Conservation (phyloP, 31 red algal genomes). For the Porphyra umbilicalis region DNA sequence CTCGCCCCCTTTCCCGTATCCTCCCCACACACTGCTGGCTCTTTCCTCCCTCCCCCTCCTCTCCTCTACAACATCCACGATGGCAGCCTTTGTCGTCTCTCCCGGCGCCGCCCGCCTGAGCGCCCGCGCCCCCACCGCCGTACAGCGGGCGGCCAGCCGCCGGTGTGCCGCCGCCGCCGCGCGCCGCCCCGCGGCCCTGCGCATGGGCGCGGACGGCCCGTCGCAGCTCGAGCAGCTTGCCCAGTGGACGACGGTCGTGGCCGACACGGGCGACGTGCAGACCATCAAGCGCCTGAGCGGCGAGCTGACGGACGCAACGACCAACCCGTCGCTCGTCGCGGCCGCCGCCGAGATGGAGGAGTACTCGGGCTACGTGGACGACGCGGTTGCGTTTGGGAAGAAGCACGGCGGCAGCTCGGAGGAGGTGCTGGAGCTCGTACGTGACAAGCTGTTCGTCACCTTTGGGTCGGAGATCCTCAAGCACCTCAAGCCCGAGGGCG, state of each 20-base stretch:
- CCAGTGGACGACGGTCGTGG: slow-evolving; percentile 30
- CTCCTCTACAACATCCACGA: neutral
- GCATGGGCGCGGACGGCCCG: neutral
- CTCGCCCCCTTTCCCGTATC: too few species aligned
- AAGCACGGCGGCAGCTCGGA: slow-evolving; percentile 1
- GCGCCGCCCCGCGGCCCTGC: neutral
- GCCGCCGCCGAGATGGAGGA: slow-evolving; percentile 25
- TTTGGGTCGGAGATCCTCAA: slow-evolving; percentile 60
- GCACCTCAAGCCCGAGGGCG: slow-evolving; percentile 26
- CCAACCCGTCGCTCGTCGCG: slow-evolving; percentile 52
- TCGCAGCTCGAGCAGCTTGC: slow-evolving; percentile 17
- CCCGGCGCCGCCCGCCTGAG: neutral
- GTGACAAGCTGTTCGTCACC: slow-evolving; percentile 39
- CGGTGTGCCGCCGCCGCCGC: neutral
- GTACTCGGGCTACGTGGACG: slow-evolving; percentile 39
- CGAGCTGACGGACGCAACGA: slow-evolving; percentile 34
- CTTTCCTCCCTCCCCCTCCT: neutral
- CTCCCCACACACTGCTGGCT: neutral
- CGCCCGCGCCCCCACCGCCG: neutral
- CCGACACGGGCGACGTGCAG: slow-evolving; percentile 54
- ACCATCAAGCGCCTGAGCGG: slow-evolving; percentile 16
- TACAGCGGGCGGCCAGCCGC: neutral
- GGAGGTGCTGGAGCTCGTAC: slow-evolving; percentile 1
- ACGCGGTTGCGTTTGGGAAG: slow-evolving; percentile 36
- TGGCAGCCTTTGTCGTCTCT: neutral